Evolutionary conservation across 306 rosid genomes (phyloP).

Genomic region (Arachis stenosperma): DNA sequence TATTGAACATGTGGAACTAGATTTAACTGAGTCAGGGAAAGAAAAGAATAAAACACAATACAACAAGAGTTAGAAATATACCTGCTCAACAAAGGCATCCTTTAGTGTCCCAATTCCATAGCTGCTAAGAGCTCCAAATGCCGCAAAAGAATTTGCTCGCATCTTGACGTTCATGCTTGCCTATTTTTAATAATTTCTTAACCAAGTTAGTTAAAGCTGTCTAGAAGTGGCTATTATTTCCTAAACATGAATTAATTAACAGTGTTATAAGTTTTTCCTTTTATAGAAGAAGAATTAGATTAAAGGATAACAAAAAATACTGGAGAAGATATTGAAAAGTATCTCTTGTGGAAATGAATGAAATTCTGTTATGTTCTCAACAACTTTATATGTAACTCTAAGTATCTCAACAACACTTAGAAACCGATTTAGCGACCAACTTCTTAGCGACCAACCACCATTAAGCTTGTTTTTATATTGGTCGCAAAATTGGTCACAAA

Average conservation of each 20-base stretch:
- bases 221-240: constrained; percentile 12
- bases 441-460: too few species aligned
- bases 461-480: too few species aligned
- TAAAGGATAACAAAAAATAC: neutral
- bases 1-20: constrained; percentile 18
- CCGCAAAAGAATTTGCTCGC: constrained; percentile 92
- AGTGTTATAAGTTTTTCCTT: neutral
- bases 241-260: neutral
- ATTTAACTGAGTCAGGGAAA: neutral
- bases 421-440: too few species aligned
- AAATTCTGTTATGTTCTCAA: too few species aligned
- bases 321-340: too few species aligned
- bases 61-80: constrained; percentile 35
- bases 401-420: too few species aligned
- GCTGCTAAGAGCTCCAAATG: constrained; percentile 83
- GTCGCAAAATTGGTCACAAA: too few species aligned
- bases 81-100: constrained; percentile 96
- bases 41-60: neutral
- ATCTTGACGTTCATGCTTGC: constrained; percentile 67
- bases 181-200: constrained; percentile 46
- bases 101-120: constrained; percentile 68
- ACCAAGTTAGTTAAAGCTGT: neutral
- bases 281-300: neutral
- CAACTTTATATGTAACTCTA: too few species aligned
- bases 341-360: too few species aligned